Conservation (phyloP, 202 grass and related monocot species). For the Elaeis oleifera region DNA sequence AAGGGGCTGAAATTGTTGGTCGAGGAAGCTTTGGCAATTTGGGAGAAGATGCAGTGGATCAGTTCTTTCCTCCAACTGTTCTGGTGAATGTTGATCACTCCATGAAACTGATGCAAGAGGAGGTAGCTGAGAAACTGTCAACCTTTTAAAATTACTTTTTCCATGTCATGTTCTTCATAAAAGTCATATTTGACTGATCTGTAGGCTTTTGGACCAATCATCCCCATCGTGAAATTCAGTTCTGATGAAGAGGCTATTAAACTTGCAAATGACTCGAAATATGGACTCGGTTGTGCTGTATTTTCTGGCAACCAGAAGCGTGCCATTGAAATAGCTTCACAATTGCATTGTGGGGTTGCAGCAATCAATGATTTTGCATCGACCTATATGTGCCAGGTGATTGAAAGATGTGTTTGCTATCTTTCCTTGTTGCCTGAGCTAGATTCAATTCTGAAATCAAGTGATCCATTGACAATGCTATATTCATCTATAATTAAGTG, state of each 20-base stretch:
- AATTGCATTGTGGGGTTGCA: conserved; percentile 70
- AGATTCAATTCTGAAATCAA: too few relatives aligned
- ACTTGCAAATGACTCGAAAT: conserved; percentile 93
- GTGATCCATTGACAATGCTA: too few relatives aligned
- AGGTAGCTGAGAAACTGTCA: conserved; percentile 36
- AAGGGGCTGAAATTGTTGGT: conserved; percentile 77
- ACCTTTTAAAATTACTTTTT: conserved; percentile 1
- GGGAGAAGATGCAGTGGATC: conserved; percentile 92
- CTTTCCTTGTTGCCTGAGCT: conserved; percentile 1
- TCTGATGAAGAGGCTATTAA: conserved; percentile 83
- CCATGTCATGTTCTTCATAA: conserved; percentile 8
- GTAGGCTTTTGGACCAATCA: conserved; percentile 91
- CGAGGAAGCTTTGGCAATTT: conserved; percentile 86
- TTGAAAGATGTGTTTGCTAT: conserved; percentile 7
- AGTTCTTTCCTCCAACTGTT: conserved; percentile 92
- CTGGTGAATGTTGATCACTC: conserved; percentile 85
- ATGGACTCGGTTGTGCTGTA: conserved; percentile 92
- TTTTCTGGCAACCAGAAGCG: conserved; percentile 85
- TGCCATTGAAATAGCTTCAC: conserved; percentile 85
- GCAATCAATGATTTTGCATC: conserved; percentile 98
- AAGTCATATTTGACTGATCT: conserved; percentile 16
- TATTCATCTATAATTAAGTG: too few relatives aligned
- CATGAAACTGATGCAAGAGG: conserved; percentile 97
- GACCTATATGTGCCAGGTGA: conserved; percentile 95
- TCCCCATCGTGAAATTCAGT: conserved; percentile 88